Evolutionary conservation across 176 grass and related monocot species (phyloP).

Genomic region (Leersia perrieri): DNA sequence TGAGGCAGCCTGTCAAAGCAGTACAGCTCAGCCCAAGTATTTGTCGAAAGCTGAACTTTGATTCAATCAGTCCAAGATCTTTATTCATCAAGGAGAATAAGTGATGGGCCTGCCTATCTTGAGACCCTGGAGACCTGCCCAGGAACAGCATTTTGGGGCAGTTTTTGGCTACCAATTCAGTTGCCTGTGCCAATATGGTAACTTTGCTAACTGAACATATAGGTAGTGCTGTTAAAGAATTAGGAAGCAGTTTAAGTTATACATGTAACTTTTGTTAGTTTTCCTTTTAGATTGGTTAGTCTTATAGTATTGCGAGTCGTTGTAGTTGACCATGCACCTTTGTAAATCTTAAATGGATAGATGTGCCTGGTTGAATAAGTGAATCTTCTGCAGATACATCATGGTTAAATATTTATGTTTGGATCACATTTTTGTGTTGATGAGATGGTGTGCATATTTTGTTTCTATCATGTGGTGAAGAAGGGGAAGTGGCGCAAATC

Average conservation of each 20-base stretch:
- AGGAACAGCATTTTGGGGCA: neutral
- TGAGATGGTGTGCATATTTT: neutral
- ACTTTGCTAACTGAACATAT: slow-evolving; percentile 32
- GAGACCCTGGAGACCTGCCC: neutral
- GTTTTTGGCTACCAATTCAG: slow-evolving; percentile 1
- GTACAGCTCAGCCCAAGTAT: slow-evolving; percentile 40
- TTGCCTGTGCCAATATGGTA: slow-evolving; percentile 18
- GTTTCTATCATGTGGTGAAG: neutral
- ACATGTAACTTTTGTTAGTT: slow-evolving; percentile 43
- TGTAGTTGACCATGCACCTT: neutral
- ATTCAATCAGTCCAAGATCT: slow-evolving; percentile 17
- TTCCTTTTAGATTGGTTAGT: slow-evolving; percentile 15
- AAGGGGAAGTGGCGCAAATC: neutral
- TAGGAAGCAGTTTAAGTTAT: slow-evolving; percentile 44
- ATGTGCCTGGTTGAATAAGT: neutral
- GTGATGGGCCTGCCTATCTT: neutral
- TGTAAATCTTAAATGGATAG: slow-evolving; percentile 11
- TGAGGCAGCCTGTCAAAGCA: slow-evolving; percentile 24
- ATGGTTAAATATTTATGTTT: neutral
- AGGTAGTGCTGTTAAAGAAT: slow-evolving; percentile 19
- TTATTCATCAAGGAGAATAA: neutral
- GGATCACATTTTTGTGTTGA: neutral
- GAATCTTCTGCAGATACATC: neutral
- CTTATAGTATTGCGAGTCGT: neutral
- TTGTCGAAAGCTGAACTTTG: slow-evolving; percentile 68